phyloP scores from a whole-genome alignment of 805 yeast genomes.

The Candida sakaeoensis region DNA sequence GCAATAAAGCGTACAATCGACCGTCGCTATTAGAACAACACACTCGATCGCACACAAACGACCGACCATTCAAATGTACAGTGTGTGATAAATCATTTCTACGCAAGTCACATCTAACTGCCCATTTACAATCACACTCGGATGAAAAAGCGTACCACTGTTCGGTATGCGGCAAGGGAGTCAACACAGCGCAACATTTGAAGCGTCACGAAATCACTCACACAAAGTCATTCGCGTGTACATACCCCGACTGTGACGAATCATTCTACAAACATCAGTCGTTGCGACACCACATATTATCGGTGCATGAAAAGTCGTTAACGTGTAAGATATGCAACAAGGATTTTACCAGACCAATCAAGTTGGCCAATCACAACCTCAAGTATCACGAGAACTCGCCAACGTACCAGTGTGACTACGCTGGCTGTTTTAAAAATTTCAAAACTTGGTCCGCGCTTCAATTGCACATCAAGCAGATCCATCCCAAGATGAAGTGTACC shows the following conservation, averaged over 20 bases:
- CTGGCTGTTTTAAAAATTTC: conserved; percentile 58
- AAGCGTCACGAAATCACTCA: conserved; percentile 83
- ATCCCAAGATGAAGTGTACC: conserved; percentile 63
- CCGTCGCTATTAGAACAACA: conserved; percentile 86
- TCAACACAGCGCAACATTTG: conserved; percentile 75
- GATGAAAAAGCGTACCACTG: conserved; percentile 67
- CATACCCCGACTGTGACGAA: conserved; percentile 58
- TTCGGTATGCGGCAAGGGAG: conserved; percentile 74
- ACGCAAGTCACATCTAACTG: conserved; percentile 75
- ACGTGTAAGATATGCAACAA: conserved; percentile 63
- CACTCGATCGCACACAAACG: conserved; percentile 70
- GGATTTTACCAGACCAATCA: conserved; percentile 57
- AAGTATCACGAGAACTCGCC: conserved; percentile 59
- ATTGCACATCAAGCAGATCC: conserved; percentile 65
- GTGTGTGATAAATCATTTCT: conserved; percentile 64
- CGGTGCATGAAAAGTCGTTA: conserved; percentile 56
- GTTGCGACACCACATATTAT: conserved; percentile 63
- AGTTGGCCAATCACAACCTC: conserved; percentile 61
- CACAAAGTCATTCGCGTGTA: conserved; percentile 57
- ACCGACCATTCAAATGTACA: conserved; percentile 70
- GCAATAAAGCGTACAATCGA: conserved; percentile 72
- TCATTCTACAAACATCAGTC: conserved; percentile 74
- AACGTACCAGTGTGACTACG: conserved; percentile 57
- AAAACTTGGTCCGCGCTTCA: conserved; percentile 73
- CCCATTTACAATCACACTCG: conserved; percentile 67